A percentile compares a stretch with the other conserved stretches of the same genome.
Evolutionary conservation across 176 grass and related monocot genomes (phyloP).

Genomic region (Rhynchospora pubera): DNA sequence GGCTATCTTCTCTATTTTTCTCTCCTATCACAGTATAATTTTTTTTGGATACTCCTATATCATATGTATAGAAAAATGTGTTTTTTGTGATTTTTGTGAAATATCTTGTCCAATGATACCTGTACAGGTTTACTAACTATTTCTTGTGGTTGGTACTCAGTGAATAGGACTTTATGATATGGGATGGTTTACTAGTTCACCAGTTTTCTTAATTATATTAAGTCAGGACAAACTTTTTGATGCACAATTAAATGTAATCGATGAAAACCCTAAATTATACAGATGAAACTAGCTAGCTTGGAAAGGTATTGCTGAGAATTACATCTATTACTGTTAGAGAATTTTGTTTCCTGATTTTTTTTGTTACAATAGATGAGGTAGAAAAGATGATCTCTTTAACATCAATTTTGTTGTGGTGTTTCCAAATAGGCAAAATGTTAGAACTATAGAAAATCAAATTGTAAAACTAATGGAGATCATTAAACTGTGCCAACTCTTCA

Average conservation of each 20-base stretch:
- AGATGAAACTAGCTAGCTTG: background rate
- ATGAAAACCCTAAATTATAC: background rate
- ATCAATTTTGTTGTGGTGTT: background rate
- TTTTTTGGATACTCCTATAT: background rate
- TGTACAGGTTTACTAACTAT: background rate
- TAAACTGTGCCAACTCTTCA: background rate
- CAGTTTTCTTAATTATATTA: background rate
- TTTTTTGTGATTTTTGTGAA: background rate
- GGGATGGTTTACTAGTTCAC: background rate
- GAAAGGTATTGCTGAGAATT: background rate
- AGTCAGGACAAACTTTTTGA: background rate
- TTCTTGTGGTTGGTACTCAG: background rate
- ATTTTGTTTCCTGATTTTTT: background rate
- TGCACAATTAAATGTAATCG: background rate
- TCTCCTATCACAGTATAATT: constrained; percentile 14
- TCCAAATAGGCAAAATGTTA: background rate
- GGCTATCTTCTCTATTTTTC: background rate
- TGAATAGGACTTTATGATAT: background rate
- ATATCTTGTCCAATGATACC: background rate
- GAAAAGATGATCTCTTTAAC: background rate
- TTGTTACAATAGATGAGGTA: background rate
- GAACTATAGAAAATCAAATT: background rate
- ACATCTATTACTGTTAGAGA: background rate
- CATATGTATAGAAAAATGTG: background rate
- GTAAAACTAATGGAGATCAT: background rate